Conservation (phyloP, 345 rosid genomes). For the Gossypium longicalyx region DNA sequence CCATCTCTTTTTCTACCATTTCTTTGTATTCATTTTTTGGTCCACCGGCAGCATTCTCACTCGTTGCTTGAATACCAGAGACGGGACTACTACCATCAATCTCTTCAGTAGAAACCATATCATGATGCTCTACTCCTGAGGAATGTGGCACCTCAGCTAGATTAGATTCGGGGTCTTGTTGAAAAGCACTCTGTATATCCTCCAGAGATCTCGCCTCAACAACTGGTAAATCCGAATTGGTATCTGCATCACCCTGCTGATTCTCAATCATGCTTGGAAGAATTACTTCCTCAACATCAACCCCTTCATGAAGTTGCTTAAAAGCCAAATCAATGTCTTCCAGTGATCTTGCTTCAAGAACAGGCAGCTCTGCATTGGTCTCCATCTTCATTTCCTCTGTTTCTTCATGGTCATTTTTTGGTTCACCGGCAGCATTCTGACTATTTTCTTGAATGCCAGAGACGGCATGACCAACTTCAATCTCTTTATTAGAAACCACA, state of each 20-base stretch:
- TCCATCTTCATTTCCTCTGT: conserved; percentile 22
- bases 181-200: conserved; percentile 29
- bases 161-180: conserved; percentile 32
- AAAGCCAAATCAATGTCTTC: conserved; percentile 56
- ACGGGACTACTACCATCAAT: neutral
- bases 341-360: conserved; percentile 46
- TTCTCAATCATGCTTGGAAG: conserved; percentile 20
- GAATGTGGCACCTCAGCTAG: conserved; percentile 20
- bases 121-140: conserved; percentile 13
- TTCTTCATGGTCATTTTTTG: neutral
- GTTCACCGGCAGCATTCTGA: neutral
- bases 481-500: conserved; percentile 4
- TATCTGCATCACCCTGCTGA: conserved; percentile 21
- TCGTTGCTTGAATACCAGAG: neutral
- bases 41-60: neutral
- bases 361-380: conserved; percentile 34
- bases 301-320: conserved; percentile 55
- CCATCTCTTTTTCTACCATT: conserved; percentile 19
- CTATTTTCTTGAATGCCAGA: neutral
- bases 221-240: conserved; percentile 26
- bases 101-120: neutral
- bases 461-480: neutral
- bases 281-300: conserved; percentile 48
- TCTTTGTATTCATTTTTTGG: neutral
- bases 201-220: conserved; percentile 44